These are phyloP conservation scores for Triglochin maritima DNA, from an alignment of 106 monocot species.

Conservation along the genomic window DNA sequence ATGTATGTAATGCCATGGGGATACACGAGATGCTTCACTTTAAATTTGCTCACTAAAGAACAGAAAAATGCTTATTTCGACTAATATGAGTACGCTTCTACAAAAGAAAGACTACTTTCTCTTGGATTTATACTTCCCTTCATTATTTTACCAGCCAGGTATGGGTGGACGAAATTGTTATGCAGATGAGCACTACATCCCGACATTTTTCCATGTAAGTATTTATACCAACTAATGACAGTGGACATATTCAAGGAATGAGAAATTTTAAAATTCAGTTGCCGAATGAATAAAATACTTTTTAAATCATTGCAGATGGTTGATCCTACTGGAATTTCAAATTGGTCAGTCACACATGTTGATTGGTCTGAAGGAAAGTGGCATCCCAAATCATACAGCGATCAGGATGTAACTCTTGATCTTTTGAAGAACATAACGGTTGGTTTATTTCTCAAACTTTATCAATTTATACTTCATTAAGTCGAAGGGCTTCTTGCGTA, in stretches of 20 bases:
- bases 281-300: background rate
- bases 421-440: slow-evolving; percentile 74
- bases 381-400: slow-evolving; percentile 82
- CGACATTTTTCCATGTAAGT: slow-evolving; percentile 75
- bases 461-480: background rate
- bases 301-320: slow-evolving; percentile 40
- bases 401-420: slow-evolving; percentile 56
- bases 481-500: background rate
- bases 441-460: slow-evolving; percentile 7
- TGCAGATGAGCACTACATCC: slow-evolving; percentile 90
- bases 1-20: too few species aligned
- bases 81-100: too few species aligned
- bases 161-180: slow-evolving; percentile 85
- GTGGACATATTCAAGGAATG: too few species aligned
- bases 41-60: too few species aligned
- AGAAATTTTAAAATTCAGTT: background rate
- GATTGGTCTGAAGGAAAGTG: slow-evolving; percentile 98
- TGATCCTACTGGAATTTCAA: slow-evolving; percentile 81
- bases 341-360: slow-evolving; percentile 94
- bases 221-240: background rate
- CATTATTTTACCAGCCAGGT: slow-evolving; percentile 38
- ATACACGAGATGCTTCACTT: too few species aligned
- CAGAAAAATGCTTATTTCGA: too few species aligned
- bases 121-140: background rate
- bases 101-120: too few species aligned